Conservation (phyloP, 306 rosid species). For the Cucurbita maxima region DNA sequence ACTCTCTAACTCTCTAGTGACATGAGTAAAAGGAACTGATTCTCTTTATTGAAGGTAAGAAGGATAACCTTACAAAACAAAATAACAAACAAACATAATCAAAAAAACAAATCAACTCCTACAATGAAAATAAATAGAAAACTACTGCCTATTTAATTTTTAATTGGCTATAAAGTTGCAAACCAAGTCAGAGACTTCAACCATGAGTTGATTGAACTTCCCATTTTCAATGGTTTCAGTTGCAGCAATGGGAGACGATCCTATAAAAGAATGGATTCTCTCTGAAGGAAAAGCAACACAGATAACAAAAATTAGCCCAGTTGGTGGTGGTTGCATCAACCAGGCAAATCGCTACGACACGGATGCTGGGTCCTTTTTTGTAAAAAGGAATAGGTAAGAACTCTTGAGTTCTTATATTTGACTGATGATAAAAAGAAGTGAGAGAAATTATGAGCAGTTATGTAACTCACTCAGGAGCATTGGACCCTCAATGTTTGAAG, state of each 20-base stretch:
- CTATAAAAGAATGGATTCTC: slow-evolving; percentile 80
- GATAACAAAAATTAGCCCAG: slow-evolving; percentile 56
- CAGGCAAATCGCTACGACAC: slow-evolving; percentile 69
- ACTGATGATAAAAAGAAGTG: background rate
- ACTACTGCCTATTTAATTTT: no score
- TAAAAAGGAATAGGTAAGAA: slow-evolving; percentile 79
- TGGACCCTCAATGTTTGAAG: slow-evolving; percentile 91
- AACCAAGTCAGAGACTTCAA: no score
- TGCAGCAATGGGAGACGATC: slow-evolving; percentile 64
- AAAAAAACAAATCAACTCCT: no score
- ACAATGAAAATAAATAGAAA: no score
- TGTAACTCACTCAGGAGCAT: slow-evolving; percentile 49
- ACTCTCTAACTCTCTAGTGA: no score
- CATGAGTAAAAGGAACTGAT: no score
- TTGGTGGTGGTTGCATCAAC: slow-evolving; percentile 94
- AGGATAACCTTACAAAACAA: no score
- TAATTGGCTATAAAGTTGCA: no score
- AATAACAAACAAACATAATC: no score
- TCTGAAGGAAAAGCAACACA: slow-evolving; percentile 67
- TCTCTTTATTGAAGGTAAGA: no score
- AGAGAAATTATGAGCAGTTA: background rate
- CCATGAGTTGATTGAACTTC: background rate
- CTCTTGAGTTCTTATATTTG: background rate
- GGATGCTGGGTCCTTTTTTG: slow-evolving; percentile 72
- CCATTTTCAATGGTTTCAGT: slow-evolving; percentile 24